Conservation (phyloP, 2,329 filamentous ascomycete species). For the Chaetomium sp. region DNA sequence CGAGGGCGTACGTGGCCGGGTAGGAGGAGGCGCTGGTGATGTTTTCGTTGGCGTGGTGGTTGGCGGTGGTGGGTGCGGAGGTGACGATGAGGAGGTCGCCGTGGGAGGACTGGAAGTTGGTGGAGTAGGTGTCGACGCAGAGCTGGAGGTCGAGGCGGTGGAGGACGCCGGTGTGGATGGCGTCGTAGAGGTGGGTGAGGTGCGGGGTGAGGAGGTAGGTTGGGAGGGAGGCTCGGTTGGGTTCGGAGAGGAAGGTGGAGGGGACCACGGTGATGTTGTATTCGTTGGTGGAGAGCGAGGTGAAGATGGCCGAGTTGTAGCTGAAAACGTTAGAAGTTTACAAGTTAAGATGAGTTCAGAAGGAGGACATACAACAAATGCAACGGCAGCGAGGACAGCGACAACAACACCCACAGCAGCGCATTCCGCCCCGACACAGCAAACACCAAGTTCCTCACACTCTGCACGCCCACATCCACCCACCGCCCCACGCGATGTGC, state of each 20-base stretch:
- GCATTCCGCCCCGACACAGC: constrained; percentile 4
- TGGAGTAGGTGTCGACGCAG: neutral
- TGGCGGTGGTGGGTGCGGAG: neutral
- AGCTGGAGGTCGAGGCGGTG: neutral
- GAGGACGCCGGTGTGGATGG: neutral
- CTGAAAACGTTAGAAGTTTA: neutral
- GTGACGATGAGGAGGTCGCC: constrained; percentile 1
- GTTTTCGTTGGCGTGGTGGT: neutral
- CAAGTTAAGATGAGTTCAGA: neutral
- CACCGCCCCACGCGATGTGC: constrained; percentile 10
- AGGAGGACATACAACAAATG: constrained; percentile 12
- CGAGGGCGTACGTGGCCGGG: neutral
- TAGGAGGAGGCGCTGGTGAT: neutral
- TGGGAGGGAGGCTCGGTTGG: neutral
- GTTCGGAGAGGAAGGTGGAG: neutral
- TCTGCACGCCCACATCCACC: constrained; percentile 17
- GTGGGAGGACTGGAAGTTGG: neutral
- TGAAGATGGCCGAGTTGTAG: constrained; percentile 18
- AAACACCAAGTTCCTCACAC: constrained; percentile 10
- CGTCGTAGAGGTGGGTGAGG: neutral
- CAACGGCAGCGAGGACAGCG: constrained; percentile 15
- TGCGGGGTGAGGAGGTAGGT: neutral
- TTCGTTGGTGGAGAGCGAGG: constrained; percentile 11
- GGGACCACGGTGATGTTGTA: constrained; percentile 11
- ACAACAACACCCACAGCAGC: constrained; percentile 9